A percentile compares a stretch with the other conserved stretches of the same genome.
Conservation (phyloP, 2,329 filamentous ascomycete genomes). For the Aspergillus thermomutatus region DNA sequence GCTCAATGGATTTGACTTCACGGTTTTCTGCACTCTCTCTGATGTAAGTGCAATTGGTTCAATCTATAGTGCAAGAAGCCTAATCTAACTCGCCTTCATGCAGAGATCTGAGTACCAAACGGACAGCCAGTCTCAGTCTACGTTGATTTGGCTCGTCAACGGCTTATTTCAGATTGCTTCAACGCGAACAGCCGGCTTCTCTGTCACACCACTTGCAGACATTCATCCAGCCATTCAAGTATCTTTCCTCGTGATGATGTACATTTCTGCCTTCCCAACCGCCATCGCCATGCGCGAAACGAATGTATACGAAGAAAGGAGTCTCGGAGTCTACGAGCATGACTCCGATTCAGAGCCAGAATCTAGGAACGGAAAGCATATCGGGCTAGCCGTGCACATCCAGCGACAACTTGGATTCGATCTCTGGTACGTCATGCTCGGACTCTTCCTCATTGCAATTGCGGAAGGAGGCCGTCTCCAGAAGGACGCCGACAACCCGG, state of each 20-base stretch:
- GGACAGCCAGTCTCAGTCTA: not conserved
- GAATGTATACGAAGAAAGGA: slow-evolving; percentile 88
- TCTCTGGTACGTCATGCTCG: slow-evolving; percentile 91
- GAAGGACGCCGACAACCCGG: slow-evolving; percentile 49
- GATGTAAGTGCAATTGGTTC: slow-evolving; percentile 58
- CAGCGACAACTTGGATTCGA: slow-evolving; percentile 91
- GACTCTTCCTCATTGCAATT: slow-evolving; percentile 85
- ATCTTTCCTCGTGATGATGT: slow-evolving; percentile 99
- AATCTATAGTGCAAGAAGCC: not conserved
- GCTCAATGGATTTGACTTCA: slow-evolving; percentile 76
- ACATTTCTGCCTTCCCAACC: slow-evolving; percentile 94
- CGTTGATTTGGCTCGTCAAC: slow-evolving; percentile 66
- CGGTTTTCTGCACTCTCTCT: slow-evolving; percentile 78
- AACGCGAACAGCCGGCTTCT: slow-evolving; percentile 86
- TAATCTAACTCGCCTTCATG: not conserved
- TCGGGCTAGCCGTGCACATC: slow-evolving; percentile 81
- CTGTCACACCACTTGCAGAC: slow-evolving; percentile 69
- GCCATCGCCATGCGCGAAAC: slow-evolving; percentile 90
- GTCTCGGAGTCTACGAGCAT: slow-evolving; percentile 55
- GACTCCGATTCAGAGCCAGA: slow-evolving; percentile 33
- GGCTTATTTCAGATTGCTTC: slow-evolving; percentile 86
- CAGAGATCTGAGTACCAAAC: not conserved
- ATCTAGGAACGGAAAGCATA: slow-evolving; percentile 47
- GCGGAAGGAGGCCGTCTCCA: slow-evolving; percentile 71
- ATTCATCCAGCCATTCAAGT: slow-evolving; percentile 90